Conservation (phyloP, 2,329 filamentous ascomycete genomes). For the Volutella citrinella region DNA sequence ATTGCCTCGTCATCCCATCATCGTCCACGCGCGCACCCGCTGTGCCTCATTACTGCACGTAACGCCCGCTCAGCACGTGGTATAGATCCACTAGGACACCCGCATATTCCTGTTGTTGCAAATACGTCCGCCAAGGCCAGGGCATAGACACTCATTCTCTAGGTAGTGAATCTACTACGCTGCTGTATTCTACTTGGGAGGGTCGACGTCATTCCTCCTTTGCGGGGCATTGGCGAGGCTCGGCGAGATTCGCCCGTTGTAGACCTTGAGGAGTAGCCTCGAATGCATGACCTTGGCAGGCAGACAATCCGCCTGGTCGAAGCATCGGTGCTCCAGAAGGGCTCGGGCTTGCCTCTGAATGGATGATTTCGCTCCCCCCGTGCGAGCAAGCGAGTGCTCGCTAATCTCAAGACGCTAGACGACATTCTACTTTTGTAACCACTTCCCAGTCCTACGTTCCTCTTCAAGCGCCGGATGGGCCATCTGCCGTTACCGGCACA, state of each 20-base stretch:
- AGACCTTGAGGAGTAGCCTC: slow-evolving; percentile 24
- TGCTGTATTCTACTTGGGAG: slow-evolving; percentile 26
- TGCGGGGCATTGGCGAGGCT: slow-evolving; percentile 1
- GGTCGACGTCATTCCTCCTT: slow-evolving; percentile 24
- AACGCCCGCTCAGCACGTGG: no score
- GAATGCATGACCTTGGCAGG: no score
- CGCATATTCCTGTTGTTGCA: no score
- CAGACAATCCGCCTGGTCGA: slow-evolving; percentile 21
- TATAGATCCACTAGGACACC: no score
- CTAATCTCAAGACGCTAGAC: slow-evolving; percentile 20
- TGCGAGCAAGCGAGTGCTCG: slow-evolving; percentile 22
- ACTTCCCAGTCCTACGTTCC: no score
- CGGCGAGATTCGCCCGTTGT: slow-evolving; percentile 23
- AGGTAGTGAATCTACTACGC: slow-evolving; percentile 7
- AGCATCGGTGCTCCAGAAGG: slow-evolving; percentile 19
- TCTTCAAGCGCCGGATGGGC: slow-evolving; percentile 25
- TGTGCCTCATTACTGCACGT: no score
- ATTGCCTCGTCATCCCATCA: no score
- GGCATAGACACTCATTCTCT: no score
- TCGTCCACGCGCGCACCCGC: no score
- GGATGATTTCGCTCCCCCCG: slow-evolving; percentile 20
- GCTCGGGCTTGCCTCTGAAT: slow-evolving; percentile 30
- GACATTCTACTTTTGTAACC: no score
- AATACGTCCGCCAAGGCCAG: no score
- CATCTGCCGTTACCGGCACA: no score